Evolutionary conservation across 768 basidiomycete genomes (phyloP), one percentile per base, ranked within the genome.

Genomic region (Suillus hirtellus): DNA sequence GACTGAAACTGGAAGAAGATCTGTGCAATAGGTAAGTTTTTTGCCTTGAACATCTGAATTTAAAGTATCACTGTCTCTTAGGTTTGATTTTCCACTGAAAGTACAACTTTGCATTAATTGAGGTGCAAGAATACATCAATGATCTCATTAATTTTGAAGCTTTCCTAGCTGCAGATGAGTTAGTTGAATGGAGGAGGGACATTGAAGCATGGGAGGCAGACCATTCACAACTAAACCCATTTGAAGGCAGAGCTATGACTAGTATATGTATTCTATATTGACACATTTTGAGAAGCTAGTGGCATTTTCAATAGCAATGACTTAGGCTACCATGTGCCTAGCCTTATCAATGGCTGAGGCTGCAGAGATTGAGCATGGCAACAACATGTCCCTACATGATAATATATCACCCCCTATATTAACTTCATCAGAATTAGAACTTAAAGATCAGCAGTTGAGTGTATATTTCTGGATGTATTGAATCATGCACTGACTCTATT

Each of bases 141-240:
- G 14, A 35, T 58, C 37, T 40, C 12, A 21, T 8, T 1, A 24
- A 58, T 24, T 42, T 58, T 27, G 56, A 58, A 15, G 37, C 31
- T 38, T 38, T 37, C 19, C 56, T 58, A 15, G n/a, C 21, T 15
- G 7, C 12, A 58, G 42, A 37, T 58, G 7, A 58, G 35, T 37
- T 58, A 7, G 19, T 12, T 8, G 10, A 37, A 58, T 58, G 42
- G 37, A 58, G 21, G 27, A 21, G 11, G 56, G 56, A 58, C 4
- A 38, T 58, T 1, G 15, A 58, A 15, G 56, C 56, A 58, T 58
- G 56, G 56, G 56, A 58, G 37, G 56, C 56, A 21, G 56, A 58
- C n/a, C 8, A 19, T 38, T 34, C 37, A 3, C 35, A 31, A 42
- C 56, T 15, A 15, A 58, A 58, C 37, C 56, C 56, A 6, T 42